Percentiles rank a stretch among this genome's conserved stretches.
Evolutionary conservation across 2,329 filamentous ascomycete species (phyloP).

Genomic region (Cladophialophora exuberans): DNA sequence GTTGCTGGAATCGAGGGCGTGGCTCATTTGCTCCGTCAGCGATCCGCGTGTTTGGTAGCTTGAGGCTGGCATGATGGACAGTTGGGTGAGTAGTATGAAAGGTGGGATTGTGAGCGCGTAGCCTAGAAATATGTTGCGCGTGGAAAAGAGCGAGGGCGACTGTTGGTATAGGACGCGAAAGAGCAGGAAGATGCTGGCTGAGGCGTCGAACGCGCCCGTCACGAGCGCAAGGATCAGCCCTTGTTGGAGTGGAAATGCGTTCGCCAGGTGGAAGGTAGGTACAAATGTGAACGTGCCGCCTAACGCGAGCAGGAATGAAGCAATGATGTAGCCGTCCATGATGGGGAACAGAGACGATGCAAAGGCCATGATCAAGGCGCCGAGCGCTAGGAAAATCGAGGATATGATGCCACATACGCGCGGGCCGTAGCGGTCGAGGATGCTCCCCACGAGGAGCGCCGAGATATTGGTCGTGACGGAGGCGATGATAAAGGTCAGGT

Average conservation of each 20-base stretch:
- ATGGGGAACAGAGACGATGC: conserved; percentile 66
- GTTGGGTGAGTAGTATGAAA: conserved; percentile 65
- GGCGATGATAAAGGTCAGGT: conserved; percentile 89
- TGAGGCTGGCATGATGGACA: conserved; percentile 69
- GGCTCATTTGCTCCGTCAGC: conserved; percentile 70
- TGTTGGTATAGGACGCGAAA: conserved; percentile 73
- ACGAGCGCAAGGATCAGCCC: conserved; percentile 77
- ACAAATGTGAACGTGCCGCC: conserved; percentile 82
- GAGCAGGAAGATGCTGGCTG: conserved; percentile 74
- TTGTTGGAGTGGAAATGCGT: conserved; percentile 75
- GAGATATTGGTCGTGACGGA: conserved; percentile 87
- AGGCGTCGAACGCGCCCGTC: conserved; percentile 82
- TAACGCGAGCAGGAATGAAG: conserved; percentile 74
- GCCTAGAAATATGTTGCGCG: conserved; percentile 69
- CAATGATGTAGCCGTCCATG: conserved; percentile 74
- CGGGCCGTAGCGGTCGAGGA: conserved; percentile 83
- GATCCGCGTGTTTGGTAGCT: conserved; percentile 77
- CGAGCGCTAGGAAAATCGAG: conserved; percentile 66
- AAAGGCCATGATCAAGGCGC: conserved; percentile 72
- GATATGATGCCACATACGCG: conserved; percentile 73
- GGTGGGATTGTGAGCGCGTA: conserved; percentile 70
- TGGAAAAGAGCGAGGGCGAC: conserved; percentile 44
- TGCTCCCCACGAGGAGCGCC: conserved; percentile 79
- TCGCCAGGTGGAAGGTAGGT: conserved; percentile 79
- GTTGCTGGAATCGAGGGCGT: conserved; percentile 41